Base-by-base conservation (phyloP, 139 green algal genomes). In the Chlamydomonas schloesseri region DNA sequence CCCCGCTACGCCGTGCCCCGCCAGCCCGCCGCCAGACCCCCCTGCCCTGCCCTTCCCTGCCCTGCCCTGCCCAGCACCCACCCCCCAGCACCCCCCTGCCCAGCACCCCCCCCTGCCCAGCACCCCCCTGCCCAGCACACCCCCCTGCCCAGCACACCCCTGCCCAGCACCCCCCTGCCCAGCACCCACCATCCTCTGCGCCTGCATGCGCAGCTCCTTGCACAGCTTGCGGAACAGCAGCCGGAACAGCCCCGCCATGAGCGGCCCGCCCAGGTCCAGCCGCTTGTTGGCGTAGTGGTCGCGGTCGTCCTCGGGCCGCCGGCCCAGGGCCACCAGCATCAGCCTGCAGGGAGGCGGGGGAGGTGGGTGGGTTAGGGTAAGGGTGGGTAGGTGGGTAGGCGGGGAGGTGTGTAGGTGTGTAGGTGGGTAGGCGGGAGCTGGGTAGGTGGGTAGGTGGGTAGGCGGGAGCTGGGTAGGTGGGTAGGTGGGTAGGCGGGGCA, bases 221-320 rank as follows among this genome's bases (percentile, higher is more conserved):
- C 88, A 96, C 75, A 99, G 88, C 91, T 99, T 98, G 71, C 97
- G 91, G 94, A 99, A 99, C 23, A 99, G 96, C 93, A 93, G 89
- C 47, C 95, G 84, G 90, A 98, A 98, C 6, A 98, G 93, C 73
- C 86, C 89, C 47, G 96, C 96, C 84, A 98, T 90, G 87, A 98
- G 91, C 0, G 95, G 94, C 26, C 96, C 96, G 3, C 94, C 95
- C 89, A 98, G 76, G 93, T 99, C 97, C 84, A 99, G 91, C 28
- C 98, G 94, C 93, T 99, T 99, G 96, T 99, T 99, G 73, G 93
- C 95, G 85, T 99, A 99, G 94, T 99, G 97, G 88, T 99, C 98
- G 8, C 98, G 94, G 90, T 99, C 97, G 82, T 99, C 97, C 88
- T 99, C 93, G 37, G 69, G 20, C 15, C 88, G 68, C 92, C 71